Evolutionary conservation across 805 yeast species (phyloP), one percentile per base, ranked within the genome.

Genomic region (Debaryomyces maramus): DNA sequence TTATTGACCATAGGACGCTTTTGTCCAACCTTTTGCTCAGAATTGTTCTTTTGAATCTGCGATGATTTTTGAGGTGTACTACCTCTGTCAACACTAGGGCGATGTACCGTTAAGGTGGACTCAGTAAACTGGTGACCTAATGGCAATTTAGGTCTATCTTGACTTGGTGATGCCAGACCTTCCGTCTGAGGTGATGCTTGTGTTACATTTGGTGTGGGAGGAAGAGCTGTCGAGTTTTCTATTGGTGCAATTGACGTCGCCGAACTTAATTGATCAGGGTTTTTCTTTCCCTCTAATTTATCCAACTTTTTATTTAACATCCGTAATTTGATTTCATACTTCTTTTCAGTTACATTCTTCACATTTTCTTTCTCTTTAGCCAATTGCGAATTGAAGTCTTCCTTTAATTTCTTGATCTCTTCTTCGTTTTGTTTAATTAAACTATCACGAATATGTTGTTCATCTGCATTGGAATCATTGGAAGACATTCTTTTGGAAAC

Each of bases 251-350:
- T 18, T 20, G 44, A 20, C 11, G 38, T 9, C 15, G 39, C 39
- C 16, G 34, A 39, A 34, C 31, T 37, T 24, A 40, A 32, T 27
- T 23, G 57, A 6, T 24, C 28, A 6, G 28, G 53, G 20, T 17
- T 24, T 24, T 58, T 38, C 38, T 71, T 70, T 34, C 58, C 62
- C 44, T 75, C 80, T 20, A 77, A 64, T 37, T 72, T 72, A 32
- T 75, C 80, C n/a, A 77, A 62, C 55, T 75, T 80, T 46, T 70
- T 68, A 48, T 72, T 74, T 49, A 79, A 64, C 58, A 83, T 73
- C 43, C 72, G 75, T 41, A 73, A 71, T 48, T 80, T 75, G 58
- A 84, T 73, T 43, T 77, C 83, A 34, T 72, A 73, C 51, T 80
- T 81, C 53, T 79, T 77, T 36, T 77, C 75, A 31, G 78, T 73